These are phyloP conservation scores for Talaromyces amestolkiae DNA, from an alignment of 2,329 filamentous ascomycete genomes.

Conservation along the genomic window DNA sequence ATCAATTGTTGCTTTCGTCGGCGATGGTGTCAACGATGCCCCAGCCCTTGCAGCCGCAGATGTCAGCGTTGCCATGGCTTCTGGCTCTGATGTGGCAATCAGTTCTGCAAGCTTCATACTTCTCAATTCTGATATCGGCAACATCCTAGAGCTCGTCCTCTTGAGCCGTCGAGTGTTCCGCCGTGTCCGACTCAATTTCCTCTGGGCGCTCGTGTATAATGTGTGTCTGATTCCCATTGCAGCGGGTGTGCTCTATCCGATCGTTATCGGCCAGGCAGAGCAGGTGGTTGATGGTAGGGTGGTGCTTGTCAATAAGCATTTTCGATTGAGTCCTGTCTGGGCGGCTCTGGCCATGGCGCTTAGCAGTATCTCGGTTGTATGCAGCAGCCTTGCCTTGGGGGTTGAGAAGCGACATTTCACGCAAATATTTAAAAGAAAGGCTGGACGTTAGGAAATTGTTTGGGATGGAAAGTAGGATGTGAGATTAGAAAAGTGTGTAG, in stretches of 20 bases:
- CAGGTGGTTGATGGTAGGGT: conserved; percentile 31
- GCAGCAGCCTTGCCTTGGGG: conserved; percentile 73
- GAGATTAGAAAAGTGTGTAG: background rate
- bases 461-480: background rate
- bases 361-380: conserved; percentile 84
- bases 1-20: conserved; percentile 72
- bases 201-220: conserved; percentile 83
- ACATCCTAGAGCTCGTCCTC: conserved; percentile 70
- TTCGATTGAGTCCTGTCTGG: conserved; percentile 61
- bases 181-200: conserved; percentile 80
- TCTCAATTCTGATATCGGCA: conserved; percentile 66
- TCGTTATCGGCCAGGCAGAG: conserved; percentile 44
- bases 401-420: conserved; percentile 30
- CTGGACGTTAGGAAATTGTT: background rate
- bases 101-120: conserved; percentile 80
- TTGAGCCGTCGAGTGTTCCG: conserved; percentile 71
- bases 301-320: conserved; percentile 37
- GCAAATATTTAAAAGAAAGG: background rate
- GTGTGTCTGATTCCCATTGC: conserved; percentile 73
- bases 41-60: conserved; percentile 77
- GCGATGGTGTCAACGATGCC: conserved; percentile 86
- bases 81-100: conserved; percentile 78
- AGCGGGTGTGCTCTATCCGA: conserved; percentile 72
- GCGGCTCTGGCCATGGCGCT: conserved; percentile 88
- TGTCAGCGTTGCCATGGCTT: conserved; percentile 77